Conservation (phyloP, 2,329 filamentous ascomycete genomes). For the Sordariomycetes sp. region DNA sequence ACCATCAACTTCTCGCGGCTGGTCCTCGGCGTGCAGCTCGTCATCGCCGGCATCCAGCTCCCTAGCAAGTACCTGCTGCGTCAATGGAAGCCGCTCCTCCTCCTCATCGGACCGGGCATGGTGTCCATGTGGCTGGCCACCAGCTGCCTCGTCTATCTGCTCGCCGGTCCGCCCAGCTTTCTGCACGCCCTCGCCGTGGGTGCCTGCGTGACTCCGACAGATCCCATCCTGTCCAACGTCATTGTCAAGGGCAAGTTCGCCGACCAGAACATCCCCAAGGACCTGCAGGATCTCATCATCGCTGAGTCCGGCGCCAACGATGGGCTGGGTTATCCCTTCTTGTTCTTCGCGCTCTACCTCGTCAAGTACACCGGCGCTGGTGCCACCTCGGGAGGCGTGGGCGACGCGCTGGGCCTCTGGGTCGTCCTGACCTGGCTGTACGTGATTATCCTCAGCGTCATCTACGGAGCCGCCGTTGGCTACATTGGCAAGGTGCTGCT, state of each 20-base stretch:
- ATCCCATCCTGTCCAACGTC: constrained; percentile 78
- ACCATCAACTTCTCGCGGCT: constrained; percentile 80
- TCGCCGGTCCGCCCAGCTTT: constrained; percentile 64
- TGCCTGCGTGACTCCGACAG: constrained; percentile 85
- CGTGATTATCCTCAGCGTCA: constrained; percentile 31
- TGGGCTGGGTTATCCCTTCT: constrained; percentile 46
- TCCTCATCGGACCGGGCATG: constrained; percentile 81
- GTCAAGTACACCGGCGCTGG: constrained; percentile 40
- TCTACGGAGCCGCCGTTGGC: constrained; percentile 29
- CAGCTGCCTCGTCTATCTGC: constrained; percentile 67
- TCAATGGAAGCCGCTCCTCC: constrained; percentile 67
- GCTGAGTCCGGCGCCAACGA: constrained; percentile 62
- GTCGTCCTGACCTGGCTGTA: constrained; percentile 36
- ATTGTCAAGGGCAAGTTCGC: constrained; percentile 94
- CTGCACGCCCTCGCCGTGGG: constrained; percentile 73
- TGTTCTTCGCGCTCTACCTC: constrained; percentile 34
- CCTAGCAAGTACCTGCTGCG: constrained; percentile 71
- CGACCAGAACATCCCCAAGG: constrained; percentile 77
- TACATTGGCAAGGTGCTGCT: constrained; percentile 37
- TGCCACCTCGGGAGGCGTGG: constrained; percentile 29
- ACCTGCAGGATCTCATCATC: constrained; percentile 71
- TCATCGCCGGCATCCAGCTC: constrained; percentile 80
- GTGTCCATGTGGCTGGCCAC: constrained; percentile 76
- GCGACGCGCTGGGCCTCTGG: constrained; percentile 33
- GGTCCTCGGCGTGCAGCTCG: constrained; percentile 82